Evolutionary conservation across 208 protist species (phyloP), one percentile per base, ranked within the genome.

Genomic region (Trypanosoma rangeli): DNA sequence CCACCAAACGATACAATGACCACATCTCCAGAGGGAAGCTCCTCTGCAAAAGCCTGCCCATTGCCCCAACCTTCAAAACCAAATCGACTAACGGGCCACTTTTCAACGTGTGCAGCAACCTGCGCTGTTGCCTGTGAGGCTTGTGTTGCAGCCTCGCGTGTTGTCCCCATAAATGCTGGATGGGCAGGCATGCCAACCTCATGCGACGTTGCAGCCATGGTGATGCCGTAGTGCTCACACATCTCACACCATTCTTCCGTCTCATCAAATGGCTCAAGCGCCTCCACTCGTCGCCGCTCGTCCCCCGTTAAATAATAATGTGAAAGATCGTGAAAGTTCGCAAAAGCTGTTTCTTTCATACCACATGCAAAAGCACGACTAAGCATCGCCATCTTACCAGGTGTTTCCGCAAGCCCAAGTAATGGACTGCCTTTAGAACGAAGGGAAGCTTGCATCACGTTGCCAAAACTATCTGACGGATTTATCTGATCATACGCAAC

Each of bases 181-280:
- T 73, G 67, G 9, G n/a, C 37, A 42, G 60, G 63, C 53, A 68
- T 53, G 15, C 55, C 49, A 59, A 74, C 59, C 48, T 68, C 55
- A 35, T 5, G 28, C 26, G 53, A 66, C 13, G 86, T 94, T 1
- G 65, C 26, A 3, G 84, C 82, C 63, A 97, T 72, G 10, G 87
- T 93, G 65, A 97, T 85, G 68, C 89, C 89, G 73, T 97, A 97
- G 73, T 97, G 92, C 62, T 94, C 87, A 68, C 92, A 97, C 89
- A 95, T 97, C 71, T 97, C 92, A 52, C 73, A 79, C 87, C 90
- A 97, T 70, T 95, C 90, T 68, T 97, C 92, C 1, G 76, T 24
- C 69, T 97, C 92, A 68, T 97, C 92, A 81, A 95, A 95, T 28
- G 84, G 74, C 64, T 97, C 90, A 28, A 97, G 57, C 9, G 71